These are phyloP conservation scores for Puccinia hordei DNA, from an alignment of 1,284 basidiomycete genomes.

Conservation along the genomic window DNA sequence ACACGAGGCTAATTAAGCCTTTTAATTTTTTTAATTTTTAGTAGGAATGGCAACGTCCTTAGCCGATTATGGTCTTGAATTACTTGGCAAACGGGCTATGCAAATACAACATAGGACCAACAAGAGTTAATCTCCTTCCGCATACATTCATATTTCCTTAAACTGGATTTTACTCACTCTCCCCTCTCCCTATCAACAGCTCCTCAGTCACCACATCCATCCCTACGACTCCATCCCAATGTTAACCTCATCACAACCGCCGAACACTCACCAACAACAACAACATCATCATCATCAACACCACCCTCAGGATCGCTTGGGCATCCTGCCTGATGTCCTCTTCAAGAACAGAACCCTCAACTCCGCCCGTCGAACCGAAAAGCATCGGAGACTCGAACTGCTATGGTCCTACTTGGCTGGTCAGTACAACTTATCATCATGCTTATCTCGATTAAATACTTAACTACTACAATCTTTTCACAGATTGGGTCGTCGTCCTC, in stretches of 20 bases:
- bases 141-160: no score
- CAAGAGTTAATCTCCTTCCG: no score
- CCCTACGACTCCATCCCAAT: conserved; percentile 19
- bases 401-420: conserved; percentile 30
- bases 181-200: no score
- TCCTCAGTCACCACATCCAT: background rate
- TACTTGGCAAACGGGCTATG: no score
- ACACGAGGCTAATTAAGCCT: no score
- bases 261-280: background rate
- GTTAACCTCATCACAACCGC: background rate
- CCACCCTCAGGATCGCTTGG: conserved; percentile 21
- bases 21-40: no score
- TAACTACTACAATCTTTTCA: conserved; percentile 6
- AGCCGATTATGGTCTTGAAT: no score
- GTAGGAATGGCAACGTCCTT: no score
- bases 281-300: background rate
- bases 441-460: background rate
- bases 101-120: no score
- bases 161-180: no score
- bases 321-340: conserved; percentile 39
- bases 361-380: background rate
- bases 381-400: background rate
- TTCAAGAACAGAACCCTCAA: background rate
- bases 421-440: background rate
- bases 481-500: conserved; percentile 57